Percentiles rank a stretch among this genome's conserved stretches.
phyloP scores from a whole-genome alignment of 768 basidiomycete genomes.

The Dendrothele bispora region DNA sequence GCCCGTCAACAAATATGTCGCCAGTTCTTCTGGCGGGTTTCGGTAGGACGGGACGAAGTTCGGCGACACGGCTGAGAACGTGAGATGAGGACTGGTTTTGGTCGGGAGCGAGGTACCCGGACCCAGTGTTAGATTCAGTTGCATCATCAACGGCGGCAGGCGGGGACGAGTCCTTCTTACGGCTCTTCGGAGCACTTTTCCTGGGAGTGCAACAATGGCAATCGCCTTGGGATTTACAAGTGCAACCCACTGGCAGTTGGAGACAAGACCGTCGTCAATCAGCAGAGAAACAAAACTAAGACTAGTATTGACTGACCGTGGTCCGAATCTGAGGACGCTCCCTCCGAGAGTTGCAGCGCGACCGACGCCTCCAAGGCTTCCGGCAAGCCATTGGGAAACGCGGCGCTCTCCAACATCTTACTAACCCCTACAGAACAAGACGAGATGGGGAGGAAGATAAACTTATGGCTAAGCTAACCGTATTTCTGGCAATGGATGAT shows the following conservation, averaged over 20 bases:
- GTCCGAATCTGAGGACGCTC: slow-evolving; percentile 58
- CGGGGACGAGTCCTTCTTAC: slow-evolving; percentile 23
- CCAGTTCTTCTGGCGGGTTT: slow-evolving; percentile 40
- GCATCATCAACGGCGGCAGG: no score
- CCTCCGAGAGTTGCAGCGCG: slow-evolving; percentile 47
- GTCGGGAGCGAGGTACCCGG: slow-evolving; percentile 8
- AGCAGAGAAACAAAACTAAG: slow-evolving; percentile 34
- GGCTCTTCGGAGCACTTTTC: slow-evolving; percentile 34
- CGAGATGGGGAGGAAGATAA: slow-evolving; percentile 19
- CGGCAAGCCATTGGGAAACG: slow-evolving; percentile 80
- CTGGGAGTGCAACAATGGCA: slow-evolving; percentile 64
- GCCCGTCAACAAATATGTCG: slow-evolving; percentile 30
- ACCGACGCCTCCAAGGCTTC: slow-evolving; percentile 67
- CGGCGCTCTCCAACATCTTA: slow-evolving; percentile 66
- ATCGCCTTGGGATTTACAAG: slow-evolving; percentile 48
- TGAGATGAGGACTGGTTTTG: slow-evolving; percentile 37
- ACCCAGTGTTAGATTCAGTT: no score
- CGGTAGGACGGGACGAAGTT: slow-evolving; percentile 71
- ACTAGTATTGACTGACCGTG: slow-evolving; percentile 58
- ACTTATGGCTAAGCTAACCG: slow-evolving; percentile 49
- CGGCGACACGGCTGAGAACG: slow-evolving; percentile 60
- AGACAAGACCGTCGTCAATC: slow-evolving; percentile 42
- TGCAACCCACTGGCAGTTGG: slow-evolving; percentile 42
- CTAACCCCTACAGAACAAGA: slow-evolving; percentile 44
- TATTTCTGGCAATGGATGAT: slow-evolving; percentile 7